Percentiles rank a stretch among this genome's conserved stretches.
Evolutionary conservation across 345 rosid species (phyloP).

Genomic region (Gossypium ekmanianum): DNA sequence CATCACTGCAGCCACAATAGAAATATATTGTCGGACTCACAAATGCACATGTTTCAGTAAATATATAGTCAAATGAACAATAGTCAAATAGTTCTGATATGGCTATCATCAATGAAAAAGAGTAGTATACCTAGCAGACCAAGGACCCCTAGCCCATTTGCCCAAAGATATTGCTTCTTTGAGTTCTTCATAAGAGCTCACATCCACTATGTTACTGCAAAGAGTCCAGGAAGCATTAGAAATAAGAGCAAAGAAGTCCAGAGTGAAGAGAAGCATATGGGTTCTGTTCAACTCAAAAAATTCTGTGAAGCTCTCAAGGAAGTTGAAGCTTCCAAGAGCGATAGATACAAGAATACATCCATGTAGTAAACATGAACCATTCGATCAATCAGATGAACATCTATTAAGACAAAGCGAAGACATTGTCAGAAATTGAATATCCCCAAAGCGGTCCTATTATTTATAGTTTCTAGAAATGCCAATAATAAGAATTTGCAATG

Average conservation of each 20-base stretch:
- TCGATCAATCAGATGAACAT: neutral
- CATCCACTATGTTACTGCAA: conserved; percentile 79
- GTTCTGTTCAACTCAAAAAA: neutral
- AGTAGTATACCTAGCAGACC: conserved; percentile 67
- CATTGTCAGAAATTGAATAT: neutral
- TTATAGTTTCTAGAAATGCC: neutral
- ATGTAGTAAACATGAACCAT: neutral
- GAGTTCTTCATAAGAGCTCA: conserved; percentile 77
- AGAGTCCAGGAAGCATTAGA: conserved; percentile 4
- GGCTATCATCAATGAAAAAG: neutral
- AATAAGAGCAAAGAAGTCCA: neutral
- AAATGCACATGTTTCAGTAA: neutral
- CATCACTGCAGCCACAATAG: conserved; percentile 43
- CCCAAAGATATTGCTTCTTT: conserved; percentile 68
- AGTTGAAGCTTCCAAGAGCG: neutral
- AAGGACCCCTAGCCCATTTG: conserved; percentile 97
- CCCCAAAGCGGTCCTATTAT: neutral
- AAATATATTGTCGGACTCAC: neutral
- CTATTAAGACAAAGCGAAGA: neutral
- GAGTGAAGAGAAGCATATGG: neutral
- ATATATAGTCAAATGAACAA: neutral
- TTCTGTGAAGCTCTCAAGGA: neutral
- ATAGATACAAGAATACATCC: neutral
- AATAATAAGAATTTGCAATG: too few species aligned
- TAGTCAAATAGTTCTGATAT: neutral